Evolutionary conservation across 192 early-diverging fungal species (phyloP).

Genomic region (Phycomyces nitens): DNA sequence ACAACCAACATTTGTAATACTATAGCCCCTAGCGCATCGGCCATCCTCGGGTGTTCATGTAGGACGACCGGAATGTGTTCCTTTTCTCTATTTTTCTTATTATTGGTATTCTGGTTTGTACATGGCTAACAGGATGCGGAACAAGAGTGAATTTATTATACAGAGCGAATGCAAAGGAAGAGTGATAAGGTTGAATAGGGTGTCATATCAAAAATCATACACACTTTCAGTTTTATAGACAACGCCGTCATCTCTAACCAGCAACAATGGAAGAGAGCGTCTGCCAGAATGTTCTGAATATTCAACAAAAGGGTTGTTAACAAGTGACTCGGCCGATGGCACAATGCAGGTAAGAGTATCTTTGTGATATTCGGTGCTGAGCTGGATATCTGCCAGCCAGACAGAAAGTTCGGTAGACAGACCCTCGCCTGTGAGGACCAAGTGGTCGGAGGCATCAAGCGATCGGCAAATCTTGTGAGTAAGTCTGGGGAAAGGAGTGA

Average conservation of each 20-base stretch:
- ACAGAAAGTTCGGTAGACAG: constrained; percentile 64
- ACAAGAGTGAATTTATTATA: not conserved
- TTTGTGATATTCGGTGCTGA: constrained; percentile 38
- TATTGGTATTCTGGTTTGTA: not conserved
- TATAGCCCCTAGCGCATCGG: not conserved
- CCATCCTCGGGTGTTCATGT: not conserved
- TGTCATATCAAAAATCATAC: constrained; percentile 22
- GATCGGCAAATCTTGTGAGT: constrained; percentile 12
- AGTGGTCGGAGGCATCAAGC: constrained; percentile 23
- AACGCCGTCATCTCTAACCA: constrained; percentile 38
- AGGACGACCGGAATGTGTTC: no score
- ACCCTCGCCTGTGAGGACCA: constrained; percentile 67
- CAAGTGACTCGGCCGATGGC: constrained; percentile 26
- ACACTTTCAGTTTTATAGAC: constrained; percentile 31
- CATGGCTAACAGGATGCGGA: not conserved
- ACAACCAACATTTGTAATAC: not conserved
- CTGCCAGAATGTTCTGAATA: not conserved
- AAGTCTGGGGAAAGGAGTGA: constrained; percentile 36
- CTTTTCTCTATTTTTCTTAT: not conserved
- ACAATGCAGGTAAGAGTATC: constrained; percentile 42
- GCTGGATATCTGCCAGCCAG: constrained; percentile 61
- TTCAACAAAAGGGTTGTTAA: constrained; percentile 9
- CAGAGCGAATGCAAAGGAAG: not conserved
- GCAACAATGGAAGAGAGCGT: constrained; percentile 24
- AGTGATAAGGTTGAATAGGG: not conserved